Evolutionary conservation across 169 alveolate species (phyloP).

Genomic region (Neospora caninum): DNA sequence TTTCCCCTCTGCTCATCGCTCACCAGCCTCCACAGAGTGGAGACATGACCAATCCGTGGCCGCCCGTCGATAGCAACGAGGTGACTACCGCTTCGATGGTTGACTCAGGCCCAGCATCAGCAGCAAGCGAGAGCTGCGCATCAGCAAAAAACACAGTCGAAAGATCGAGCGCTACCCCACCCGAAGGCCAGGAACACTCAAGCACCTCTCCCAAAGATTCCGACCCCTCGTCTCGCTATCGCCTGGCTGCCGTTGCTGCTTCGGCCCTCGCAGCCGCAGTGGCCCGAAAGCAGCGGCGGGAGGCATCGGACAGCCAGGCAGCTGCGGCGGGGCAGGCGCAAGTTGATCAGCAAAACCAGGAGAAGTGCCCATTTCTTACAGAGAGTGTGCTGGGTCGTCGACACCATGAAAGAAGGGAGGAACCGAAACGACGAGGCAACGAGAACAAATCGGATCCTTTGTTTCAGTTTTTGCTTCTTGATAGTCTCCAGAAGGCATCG

Average conservation of each 20-base stretch:
- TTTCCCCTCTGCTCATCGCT: too few species aligned
- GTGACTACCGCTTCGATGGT: neutral
- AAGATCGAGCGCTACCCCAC: neutral
- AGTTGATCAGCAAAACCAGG: neutral
- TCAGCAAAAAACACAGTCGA: neutral
- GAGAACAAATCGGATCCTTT: too few species aligned
- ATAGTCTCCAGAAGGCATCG: too few species aligned
- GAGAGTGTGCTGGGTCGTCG: neutral
- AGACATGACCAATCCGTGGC: neutral
- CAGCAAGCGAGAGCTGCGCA: neutral
- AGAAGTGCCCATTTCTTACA: neutral
- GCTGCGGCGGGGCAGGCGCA: neutral
- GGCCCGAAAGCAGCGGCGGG: constrained; percentile 7
- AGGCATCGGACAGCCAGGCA: neutral
- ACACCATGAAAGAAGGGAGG: too few species aligned
- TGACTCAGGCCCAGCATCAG: neutral
- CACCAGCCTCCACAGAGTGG: neutral
- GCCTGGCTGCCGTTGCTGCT: constrained; percentile 17
- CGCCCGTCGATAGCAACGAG: constrained; percentile 12
- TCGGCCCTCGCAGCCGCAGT: neutral
- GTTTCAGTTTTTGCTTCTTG: too few species aligned
- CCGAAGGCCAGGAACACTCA: neutral
- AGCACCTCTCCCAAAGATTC: neutral
- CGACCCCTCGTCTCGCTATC: neutral
- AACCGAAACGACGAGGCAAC: too few species aligned